A percentile compares a stretch with the other conserved stretches of the same genome.
Evolutionary conservation across 441 rosid genomes (phyloP).

Genomic region (Hura crepitans): DNA sequence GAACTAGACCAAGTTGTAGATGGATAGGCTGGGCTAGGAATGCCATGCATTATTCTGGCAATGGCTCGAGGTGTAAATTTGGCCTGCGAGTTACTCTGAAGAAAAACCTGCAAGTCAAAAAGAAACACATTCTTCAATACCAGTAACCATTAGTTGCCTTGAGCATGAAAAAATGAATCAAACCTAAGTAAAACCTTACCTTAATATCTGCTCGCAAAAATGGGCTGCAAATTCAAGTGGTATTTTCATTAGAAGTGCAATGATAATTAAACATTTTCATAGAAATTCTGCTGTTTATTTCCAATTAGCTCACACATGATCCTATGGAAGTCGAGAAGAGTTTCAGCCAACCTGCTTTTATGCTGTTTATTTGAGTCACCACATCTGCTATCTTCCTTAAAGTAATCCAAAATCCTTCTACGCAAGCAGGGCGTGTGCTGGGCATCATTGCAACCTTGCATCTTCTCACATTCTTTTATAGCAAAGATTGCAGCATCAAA

Average conservation of each 20-base stretch:
- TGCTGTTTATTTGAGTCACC: constrained; percentile 34
- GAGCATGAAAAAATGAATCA: constrained; percentile 18
- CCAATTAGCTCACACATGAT: not conserved
- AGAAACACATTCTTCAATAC: constrained; percentile 17
- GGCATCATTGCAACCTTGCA: constrained; percentile 39
- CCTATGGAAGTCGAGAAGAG: constrained; percentile 16
- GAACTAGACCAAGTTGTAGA: constrained; percentile 70
- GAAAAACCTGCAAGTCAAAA: constrained; percentile 58
- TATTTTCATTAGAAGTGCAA: constrained; percentile 30
- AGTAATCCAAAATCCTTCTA: constrained; percentile 52
- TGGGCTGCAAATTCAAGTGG: constrained; percentile 55
- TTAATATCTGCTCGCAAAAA: constrained; percentile 92
- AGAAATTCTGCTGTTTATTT: no score
- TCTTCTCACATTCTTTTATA: constrained; percentile 39
- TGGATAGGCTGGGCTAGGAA: constrained; percentile 86
- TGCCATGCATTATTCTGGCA: constrained; percentile 91
- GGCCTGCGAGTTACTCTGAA: constrained; percentile 68
- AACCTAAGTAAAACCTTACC: constrained; percentile 41
- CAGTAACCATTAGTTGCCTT: constrained; percentile 12
- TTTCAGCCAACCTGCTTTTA: constrained; percentile 44
- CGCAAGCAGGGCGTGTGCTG: constrained; percentile 57
- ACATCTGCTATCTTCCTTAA: constrained; percentile 31
- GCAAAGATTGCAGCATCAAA: constrained; percentile 45
- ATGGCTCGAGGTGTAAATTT: constrained; percentile 91
- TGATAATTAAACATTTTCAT: no score